Evolutionary conservation across 1,284 basidiomycete species (phyloP).

Genomic region (Papiliotrema flavescens): DNA sequence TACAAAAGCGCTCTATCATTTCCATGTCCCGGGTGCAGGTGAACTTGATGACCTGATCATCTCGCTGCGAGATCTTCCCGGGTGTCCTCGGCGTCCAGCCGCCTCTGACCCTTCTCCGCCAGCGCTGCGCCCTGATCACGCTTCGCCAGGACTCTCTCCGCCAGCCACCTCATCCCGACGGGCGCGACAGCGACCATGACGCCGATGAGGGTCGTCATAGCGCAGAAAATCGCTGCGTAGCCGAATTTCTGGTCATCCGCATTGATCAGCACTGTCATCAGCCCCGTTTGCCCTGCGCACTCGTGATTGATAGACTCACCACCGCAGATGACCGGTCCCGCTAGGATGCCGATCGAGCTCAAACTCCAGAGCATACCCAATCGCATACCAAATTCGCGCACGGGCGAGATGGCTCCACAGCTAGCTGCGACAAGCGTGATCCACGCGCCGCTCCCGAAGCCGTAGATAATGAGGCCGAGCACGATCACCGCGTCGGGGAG

Average conservation of each 20-base stretch:
- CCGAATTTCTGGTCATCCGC: conserved; percentile 22
- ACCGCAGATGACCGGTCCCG: conserved; percentile 40
- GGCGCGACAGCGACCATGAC: background rate
- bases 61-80: too few species aligned
- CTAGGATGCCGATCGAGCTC: conserved; percentile 30
- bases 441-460: conserved; percentile 37
- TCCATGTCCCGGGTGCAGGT: too few species aligned
- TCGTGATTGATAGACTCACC: conserved; percentile 18
- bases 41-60: too few species aligned
- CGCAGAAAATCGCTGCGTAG: conserved; percentile 36
- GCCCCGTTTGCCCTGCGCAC: background rate
- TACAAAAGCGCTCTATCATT: too few species aligned
- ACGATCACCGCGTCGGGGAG: conserved; percentile 31
- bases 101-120: too few species aligned
- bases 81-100: too few species aligned
- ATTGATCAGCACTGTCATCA: conserved; percentile 21
- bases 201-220: background rate
- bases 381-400: conserved; percentile 43
- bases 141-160: too few species aligned
- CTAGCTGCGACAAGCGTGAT: conserved; percentile 40
- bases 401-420: conserved; percentile 37
- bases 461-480: conserved; percentile 38
- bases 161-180: background rate
- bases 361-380: conserved; percentile 43
- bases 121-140: too few species aligned